Evolutionary conservation across 2,329 filamentous ascomycete species (phyloP).

Genomic region (Pestalotiopsis sp.): DNA sequence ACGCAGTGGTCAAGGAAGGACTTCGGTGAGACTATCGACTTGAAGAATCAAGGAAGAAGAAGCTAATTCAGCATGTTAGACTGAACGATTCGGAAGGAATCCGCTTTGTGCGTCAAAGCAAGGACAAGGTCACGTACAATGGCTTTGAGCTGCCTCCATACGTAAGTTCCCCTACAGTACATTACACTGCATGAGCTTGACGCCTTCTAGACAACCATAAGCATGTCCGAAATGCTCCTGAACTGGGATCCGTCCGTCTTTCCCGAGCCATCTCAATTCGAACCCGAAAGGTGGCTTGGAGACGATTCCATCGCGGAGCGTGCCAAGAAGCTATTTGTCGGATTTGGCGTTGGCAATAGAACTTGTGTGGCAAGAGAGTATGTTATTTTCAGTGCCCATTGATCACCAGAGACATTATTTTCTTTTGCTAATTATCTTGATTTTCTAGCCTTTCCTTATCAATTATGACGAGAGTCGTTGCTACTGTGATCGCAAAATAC

Average conservation of each 20-base stretch:
- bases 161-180: neutral
- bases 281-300: conserved; percentile 6
- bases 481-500: neutral
- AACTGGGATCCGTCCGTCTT: conserved; percentile 7
- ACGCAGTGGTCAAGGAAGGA: conserved; percentile 1
- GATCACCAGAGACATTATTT: neutral
- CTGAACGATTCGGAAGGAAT: conserved; percentile 6
- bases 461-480: conserved; percentile 2
- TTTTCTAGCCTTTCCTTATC: conserved; percentile 3
- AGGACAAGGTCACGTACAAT: neutral
- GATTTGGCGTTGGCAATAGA: neutral
- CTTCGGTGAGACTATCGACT: neutral
- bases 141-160: conserved; percentile 1
- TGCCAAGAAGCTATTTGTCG: conserved; percentile 4
- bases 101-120: conserved; percentile 4
- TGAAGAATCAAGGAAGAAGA: neutral
- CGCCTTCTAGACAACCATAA: neutral
- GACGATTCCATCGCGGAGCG: neutral
- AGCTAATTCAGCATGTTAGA: neutral
- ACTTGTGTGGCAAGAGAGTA: conserved; percentile 9
- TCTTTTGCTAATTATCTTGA: neutral
- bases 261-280: neutral
- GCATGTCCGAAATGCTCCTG: conserved; percentile 11
- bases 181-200: neutral
- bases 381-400: neutral